Conservation (phyloP, 345 rosid species). For the Mangifera indica region DNA sequence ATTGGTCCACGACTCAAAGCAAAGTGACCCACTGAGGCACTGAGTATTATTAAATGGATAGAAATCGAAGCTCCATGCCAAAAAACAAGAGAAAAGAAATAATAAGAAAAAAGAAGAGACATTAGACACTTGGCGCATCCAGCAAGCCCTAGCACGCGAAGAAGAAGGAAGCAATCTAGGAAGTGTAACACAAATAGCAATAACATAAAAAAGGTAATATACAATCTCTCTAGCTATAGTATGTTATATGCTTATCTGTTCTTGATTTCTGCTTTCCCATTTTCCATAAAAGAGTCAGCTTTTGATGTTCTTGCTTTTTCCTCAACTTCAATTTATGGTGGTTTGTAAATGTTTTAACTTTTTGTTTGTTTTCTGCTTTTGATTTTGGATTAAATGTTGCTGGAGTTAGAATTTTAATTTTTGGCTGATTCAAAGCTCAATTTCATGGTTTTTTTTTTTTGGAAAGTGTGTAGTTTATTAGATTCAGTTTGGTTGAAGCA, state of each 20-base stretch:
- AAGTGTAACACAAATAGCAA: background rate
- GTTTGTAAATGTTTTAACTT: background rate
- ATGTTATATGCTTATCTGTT: too few relatives aligned
- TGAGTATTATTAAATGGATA: constrained; percentile 10
- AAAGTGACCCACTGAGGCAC: constrained; percentile 39
- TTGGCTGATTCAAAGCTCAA: background rate
- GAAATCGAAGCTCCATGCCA: constrained; percentile 24
- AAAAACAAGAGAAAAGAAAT: constrained; percentile 28
- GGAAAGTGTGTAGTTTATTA: background rate
- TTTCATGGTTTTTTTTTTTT: background rate
- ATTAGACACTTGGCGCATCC: constrained; percentile 46
- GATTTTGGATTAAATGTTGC: background rate
- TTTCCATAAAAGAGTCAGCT: background rate
- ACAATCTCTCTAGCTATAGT: background rate
- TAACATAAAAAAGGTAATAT: background rate
- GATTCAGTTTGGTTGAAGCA: constrained; percentile 10
- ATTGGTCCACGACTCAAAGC: constrained; percentile 42
- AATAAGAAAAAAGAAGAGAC: constrained; percentile 8
- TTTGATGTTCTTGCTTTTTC: background rate
- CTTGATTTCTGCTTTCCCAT: background rate
- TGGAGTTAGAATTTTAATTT: background rate
- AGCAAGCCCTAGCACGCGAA: constrained; percentile 20
- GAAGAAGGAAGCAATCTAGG: constrained; percentile 20
- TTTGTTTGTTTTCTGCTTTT: background rate
- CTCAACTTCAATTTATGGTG: background rate